phyloP scores from a whole-genome alignment of 2,329 filamentous ascomycete genomes.

The Aspergillus awamori region DNA sequence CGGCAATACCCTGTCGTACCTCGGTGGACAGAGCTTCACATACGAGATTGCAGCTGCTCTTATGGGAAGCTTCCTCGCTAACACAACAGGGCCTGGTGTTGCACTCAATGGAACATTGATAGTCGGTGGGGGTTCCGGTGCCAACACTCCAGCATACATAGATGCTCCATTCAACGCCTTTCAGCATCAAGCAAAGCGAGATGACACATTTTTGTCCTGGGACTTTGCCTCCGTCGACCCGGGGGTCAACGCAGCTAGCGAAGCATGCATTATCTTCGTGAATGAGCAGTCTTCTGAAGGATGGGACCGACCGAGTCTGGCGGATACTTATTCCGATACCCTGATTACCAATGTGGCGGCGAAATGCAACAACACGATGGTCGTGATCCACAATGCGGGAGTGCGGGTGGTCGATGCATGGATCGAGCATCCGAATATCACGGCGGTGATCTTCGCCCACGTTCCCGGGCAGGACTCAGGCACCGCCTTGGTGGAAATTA shows the following conservation, averaged over 20 bases:
- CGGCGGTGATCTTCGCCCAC: constrained; percentile 64
- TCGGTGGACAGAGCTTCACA: constrained; percentile 8
- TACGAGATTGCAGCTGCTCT: constrained; percentile 15
- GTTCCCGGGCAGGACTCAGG: constrained; percentile 66
- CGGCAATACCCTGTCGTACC: constrained; percentile 8
- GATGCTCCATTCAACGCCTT: constrained; percentile 61
- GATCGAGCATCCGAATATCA: constrained; percentile 65
- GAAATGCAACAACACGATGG: constrained; percentile 64
- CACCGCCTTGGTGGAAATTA: constrained; percentile 54
- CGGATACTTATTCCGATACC: constrained; percentile 51
- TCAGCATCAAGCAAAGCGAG: constrained; percentile 54
- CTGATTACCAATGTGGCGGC: constrained; percentile 60
- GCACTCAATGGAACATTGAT: constrained; percentile 54
- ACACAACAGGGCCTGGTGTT: constrained; percentile 18
- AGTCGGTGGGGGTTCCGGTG: constrained; percentile 54
- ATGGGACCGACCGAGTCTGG: constrained; percentile 37
- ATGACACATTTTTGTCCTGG: constrained; percentile 62
- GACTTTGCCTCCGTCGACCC: constrained; percentile 58
- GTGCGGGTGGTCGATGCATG: constrained; percentile 58
- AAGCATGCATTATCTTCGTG: constrained; percentile 57
- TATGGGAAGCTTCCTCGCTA: constrained; percentile 23
- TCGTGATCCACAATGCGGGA: constrained; percentile 67
- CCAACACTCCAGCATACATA: constrained; percentile 52
- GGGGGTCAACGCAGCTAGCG: constrained; percentile 44
- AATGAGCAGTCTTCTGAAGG: constrained; percentile 52